Evolutionary conservation across 2,329 filamentous ascomycete genomes (phyloP).

Genomic region (Cadophora sp.): DNA sequence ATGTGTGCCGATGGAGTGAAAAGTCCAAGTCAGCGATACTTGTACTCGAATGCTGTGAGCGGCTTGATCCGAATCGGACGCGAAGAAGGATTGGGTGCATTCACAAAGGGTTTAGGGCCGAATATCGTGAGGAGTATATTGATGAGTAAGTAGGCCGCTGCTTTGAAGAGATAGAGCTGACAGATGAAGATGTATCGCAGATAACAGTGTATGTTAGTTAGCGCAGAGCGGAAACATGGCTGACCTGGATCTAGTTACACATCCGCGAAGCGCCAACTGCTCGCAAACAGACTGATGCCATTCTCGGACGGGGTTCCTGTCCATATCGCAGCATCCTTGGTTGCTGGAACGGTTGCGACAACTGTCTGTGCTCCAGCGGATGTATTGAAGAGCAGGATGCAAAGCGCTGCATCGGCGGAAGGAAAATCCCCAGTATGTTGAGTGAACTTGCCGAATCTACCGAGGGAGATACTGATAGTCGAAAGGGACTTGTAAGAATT

Average conservation of each 20-base stretch:
- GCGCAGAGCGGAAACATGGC: not conserved
- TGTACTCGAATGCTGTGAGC: constrained; percentile 48
- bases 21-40: constrained; percentile 45
- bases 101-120: constrained; percentile 48
- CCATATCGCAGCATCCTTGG: constrained; percentile 49
- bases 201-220: constrained; percentile 49
- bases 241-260: constrained; percentile 17
- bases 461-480: not conserved
- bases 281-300: constrained; percentile 24
- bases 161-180: constrained; percentile 13
- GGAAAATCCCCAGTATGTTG: constrained; percentile 26
- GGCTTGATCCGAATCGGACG: constrained; percentile 45
- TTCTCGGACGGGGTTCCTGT: constrained; percentile 50
- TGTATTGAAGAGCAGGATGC: constrained; percentile 53
- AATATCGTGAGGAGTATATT: constrained; percentile 52
- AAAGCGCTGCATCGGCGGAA: constrained; percentile 42
- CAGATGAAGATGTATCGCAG: constrained; percentile 49
- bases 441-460: too few species aligned
- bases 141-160: constrained; percentile 48
- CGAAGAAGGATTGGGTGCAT: constrained; percentile 50
- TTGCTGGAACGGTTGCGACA: constrained; percentile 54
- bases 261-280: constrained; percentile 20
- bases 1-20: constrained; percentile 56
- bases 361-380: constrained; percentile 54
- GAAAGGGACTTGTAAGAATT: constrained; percentile 46